Conservation (phyloP, 768 basidiomycete species). For the Epithele typhae region DNA sequence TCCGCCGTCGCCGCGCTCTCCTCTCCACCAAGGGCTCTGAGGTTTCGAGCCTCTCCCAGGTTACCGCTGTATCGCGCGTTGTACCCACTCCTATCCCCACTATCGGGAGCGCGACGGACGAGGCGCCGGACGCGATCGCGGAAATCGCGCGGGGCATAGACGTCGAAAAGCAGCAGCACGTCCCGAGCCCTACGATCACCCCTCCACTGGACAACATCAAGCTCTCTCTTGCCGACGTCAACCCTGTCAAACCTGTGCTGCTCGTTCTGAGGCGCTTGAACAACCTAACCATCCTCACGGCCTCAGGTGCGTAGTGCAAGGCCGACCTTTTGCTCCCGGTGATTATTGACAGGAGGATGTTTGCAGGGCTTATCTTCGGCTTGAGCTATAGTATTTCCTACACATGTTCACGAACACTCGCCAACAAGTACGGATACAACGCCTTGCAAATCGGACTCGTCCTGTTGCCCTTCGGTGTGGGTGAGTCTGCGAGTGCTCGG, state of each 20-base stretch:
- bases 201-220: constrained; percentile 31
- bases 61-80: constrained; percentile 12
- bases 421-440: constrained; percentile 56
- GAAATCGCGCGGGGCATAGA: constrained; percentile 9
- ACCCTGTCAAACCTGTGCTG: constrained; percentile 62
- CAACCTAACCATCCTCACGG: constrained; percentile 60
- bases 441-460: constrained; percentile 73
- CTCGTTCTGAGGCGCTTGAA: constrained; percentile 56
- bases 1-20: constrained; percentile 36
- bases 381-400: constrained; percentile 70
- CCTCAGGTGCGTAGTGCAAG: constrained; percentile 62
- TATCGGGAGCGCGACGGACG: background rate
- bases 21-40: constrained; percentile 20
- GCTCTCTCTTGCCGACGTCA: constrained; percentile 64
- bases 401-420: constrained; percentile 69
- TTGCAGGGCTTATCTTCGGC: constrained; percentile 63
- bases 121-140: constrained; percentile 1
- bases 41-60: constrained; percentile 21
- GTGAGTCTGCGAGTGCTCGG: too few relatives aligned
- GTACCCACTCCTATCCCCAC: background rate
- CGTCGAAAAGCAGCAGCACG: background rate
- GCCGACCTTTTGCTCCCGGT: too few relatives aligned
- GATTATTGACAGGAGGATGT: too few relatives aligned
- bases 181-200: background rate
- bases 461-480: constrained; percentile 68